Evolutionary conservation across 371 early-diverging fungal species (phyloP), one percentile per base, ranked within the genome.

Genomic region (Mucor sp.): DNA sequence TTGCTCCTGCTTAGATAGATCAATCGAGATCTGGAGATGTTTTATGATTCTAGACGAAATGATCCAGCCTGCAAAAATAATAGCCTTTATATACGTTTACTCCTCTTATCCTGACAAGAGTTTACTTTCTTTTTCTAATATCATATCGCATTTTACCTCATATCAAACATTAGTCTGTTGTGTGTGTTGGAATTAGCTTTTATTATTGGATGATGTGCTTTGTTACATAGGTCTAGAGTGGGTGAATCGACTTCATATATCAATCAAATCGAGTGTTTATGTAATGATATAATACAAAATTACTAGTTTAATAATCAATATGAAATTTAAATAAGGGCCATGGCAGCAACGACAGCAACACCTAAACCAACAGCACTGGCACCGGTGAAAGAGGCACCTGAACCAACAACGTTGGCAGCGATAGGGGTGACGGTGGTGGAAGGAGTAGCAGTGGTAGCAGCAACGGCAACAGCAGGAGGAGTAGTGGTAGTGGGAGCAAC

Each of bases 321-420:
- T 48, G 19, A 23, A 28, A 25, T 66, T 68, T 74, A 71, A 56
- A 65, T 43, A 17, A 71, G 65, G 25, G 62, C 60, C 37, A 62
- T 33, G 43, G 58, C 59, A 63, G 65, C 67, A 23, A 66, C 8
- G 44, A 35, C 62, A 61, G 68, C 59, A 53, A 62, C 56, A 60
- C 65, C 70, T n/a, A 69, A 62, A 28, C 41, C 55, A 23, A 68
- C 23, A 33, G 63, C 19, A 55, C 33, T 57, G 11, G 60, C 53
- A 58, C 62, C 60, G n/a, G 62, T 53, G 21, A 65, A 50, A 35
- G 67, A 50, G n/a, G 68, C 60, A 50, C 60, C 60, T 28, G 65
- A 60, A 12, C 58, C 35, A 62, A 66, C 56, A 61, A 30, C 63
- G 21, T 32, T n/a, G 11, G 66, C 53, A 50, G 70, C 28, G 37